Evolutionary conservation across 306 rosid species (phyloP).

Genomic region (Potentilla sterilis): DNA sequence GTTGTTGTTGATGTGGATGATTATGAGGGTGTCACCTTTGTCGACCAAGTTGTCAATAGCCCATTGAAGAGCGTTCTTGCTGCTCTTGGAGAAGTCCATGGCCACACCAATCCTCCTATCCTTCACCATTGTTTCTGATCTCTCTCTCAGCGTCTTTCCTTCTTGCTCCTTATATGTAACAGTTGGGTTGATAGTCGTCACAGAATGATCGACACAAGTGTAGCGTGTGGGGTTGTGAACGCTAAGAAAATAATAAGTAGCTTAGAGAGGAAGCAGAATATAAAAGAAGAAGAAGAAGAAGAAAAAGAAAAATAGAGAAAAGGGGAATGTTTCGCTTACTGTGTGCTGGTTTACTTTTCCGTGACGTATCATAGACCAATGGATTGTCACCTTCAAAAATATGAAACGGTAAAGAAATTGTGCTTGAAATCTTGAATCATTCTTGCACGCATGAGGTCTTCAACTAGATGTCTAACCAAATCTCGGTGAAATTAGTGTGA

Average conservation of each 20-base stretch:
- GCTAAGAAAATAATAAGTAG: background rate
- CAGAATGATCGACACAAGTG: background rate
- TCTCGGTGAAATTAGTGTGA: too few species aligned
- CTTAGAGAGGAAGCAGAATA: slow-evolving; percentile 1
- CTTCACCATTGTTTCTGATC: slow-evolving; percentile 51
- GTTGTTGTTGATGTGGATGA: slow-evolving; percentile 55
- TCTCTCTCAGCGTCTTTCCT: background rate
- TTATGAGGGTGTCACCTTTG: slow-evolving; percentile 69
- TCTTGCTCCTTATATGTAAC: background rate
- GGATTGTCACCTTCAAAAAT: background rate
- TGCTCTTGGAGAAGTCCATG: slow-evolving; percentile 73
- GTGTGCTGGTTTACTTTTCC: background rate
- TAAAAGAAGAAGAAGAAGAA: background rate
- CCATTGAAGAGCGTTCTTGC: slow-evolving; percentile 86
- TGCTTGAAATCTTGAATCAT: background rate
- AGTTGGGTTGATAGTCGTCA: background rate
- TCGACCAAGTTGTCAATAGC: slow-evolving; percentile 72
- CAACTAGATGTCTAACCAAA: background rate
- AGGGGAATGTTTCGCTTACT: background rate
- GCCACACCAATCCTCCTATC: slow-evolving; percentile 81
- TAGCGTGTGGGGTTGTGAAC: background rate
- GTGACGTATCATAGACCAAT: background rate
- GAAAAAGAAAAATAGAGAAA: background rate
- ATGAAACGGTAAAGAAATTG: background rate
- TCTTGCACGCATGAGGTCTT: background rate